phyloP scores from a whole-genome alignment of 139 green algal genomes.

The Microglena sp. region DNA sequence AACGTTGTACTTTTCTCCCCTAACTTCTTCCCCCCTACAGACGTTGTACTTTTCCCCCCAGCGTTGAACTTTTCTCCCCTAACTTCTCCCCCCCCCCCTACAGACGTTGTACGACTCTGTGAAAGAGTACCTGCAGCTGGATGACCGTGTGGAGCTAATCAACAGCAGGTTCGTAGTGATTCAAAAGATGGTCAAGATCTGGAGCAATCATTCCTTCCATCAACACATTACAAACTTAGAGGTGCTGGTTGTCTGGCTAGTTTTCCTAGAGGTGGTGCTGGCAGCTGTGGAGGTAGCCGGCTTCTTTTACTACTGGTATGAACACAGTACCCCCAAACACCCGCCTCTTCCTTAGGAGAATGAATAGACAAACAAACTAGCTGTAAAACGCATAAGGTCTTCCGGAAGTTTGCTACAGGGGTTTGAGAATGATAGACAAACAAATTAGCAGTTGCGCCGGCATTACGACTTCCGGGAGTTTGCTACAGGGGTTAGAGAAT shows the following conservation, averaged over 20 bases:
- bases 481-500: too few species aligned
- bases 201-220: slow-evolving; percentile 35
- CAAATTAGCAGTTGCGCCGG: too few species aligned
- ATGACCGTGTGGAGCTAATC: slow-evolving; percentile 1
- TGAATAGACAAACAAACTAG: too few species aligned
- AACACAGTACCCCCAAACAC: too few species aligned
- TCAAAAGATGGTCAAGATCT: slow-evolving; percentile 54
- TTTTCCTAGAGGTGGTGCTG: slow-evolving; percentile 28
- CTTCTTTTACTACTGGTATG: too few species aligned
- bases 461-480: too few species aligned
- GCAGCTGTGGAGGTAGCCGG: background rate
- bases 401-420: too few species aligned
- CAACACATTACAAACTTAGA: slow-evolving; percentile 46
- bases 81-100: background rate
- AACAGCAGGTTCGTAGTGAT: slow-evolving; percentile 9
- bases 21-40: background rate
- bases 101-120: background rate
- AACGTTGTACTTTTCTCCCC: background rate
- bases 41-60: too few species aligned
- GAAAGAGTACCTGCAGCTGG: background rate
- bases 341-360: too few species aligned
- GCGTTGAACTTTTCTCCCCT: background rate
- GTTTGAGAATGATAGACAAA: too few species aligned
- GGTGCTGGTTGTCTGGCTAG: slow-evolving; percentile 49
- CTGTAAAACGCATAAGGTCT: too few species aligned